phyloP scores from a whole-genome alignment of 2,329 filamentous ascomycete genomes.

The Colletotrichum shisoi region DNA sequence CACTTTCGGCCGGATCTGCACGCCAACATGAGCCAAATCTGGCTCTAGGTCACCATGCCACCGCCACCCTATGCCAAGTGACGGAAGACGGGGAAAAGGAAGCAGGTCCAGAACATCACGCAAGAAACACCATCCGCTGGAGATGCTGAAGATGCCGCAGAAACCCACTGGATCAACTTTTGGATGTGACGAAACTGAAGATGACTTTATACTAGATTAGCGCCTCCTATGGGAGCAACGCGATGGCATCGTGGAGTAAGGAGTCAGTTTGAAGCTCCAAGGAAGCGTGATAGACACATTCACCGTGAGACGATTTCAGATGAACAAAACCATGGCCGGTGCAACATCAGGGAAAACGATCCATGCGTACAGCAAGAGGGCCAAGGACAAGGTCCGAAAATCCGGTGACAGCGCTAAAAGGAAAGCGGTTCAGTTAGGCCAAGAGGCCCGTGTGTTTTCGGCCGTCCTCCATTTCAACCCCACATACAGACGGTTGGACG shows the following conservation, averaged over 20 bases:
- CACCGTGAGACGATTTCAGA: background rate
- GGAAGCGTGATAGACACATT: background rate
- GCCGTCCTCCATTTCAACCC: background rate
- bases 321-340: background rate
- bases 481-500: background rate
- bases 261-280: too few relatives aligned
- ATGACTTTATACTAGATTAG: too few relatives aligned
- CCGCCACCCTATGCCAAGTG: background rate
- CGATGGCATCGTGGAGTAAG: too few relatives aligned
- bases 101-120: slow-evolving; percentile 1
- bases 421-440: background rate
- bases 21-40: background rate
- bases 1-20: slow-evolving; percentile 1
- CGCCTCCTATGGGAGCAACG: too few relatives aligned
- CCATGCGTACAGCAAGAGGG: too few relatives aligned
- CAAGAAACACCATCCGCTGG: background rate
- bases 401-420: background rate
- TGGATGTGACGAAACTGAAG: too few relatives aligned
- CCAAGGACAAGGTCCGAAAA: slow-evolving; percentile 7
- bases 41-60: background rate
- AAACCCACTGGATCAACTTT: too few relatives aligned
- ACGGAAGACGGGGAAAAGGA: background rate
- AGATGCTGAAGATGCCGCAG: too few relatives aligned
- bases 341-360: background rate
- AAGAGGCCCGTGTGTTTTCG: background rate